These are phyloP conservation scores for Centaurea solstitialis DNA, from an alignment of 129 eudicot species.

Conservation along the genomic window DNA sequence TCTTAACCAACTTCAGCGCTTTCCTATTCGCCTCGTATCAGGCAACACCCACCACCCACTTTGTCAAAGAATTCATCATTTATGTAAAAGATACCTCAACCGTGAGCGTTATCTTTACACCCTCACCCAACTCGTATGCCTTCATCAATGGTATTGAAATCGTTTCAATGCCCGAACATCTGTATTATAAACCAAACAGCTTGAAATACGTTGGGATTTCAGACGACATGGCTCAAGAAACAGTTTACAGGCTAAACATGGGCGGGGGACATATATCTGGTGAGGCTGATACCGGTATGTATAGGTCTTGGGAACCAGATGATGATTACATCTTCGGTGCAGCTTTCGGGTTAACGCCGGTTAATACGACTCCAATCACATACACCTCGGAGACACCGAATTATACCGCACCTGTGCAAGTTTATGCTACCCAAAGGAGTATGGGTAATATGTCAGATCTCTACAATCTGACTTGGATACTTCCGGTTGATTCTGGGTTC, in stretches of 20 bases:
- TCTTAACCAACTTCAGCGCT: no score
- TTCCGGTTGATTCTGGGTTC: slow-evolving; percentile 49
- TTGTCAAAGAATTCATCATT: no score
- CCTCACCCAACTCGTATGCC: no score
- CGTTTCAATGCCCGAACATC: no score
- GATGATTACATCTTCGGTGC: no score
- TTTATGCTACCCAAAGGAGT: slow-evolving; percentile 37
- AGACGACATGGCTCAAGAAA: slow-evolving; percentile 29
- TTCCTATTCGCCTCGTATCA: no score
- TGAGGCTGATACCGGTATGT: slow-evolving; percentile 20
- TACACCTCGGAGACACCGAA: slow-evolving; percentile 24
- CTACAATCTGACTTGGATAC: slow-evolving; percentile 37
- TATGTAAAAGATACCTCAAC: no score
- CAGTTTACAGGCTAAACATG: slow-evolving; percentile 38
- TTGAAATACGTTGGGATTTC: slow-evolving; percentile 1
- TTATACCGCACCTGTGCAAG: slow-evolving; percentile 39
- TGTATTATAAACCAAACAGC: no score
- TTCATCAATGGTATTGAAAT: no score
- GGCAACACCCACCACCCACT: no score
- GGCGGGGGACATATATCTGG: slow-evolving; percentile 12
- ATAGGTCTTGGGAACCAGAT: no score
- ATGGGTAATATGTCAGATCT: neutral
- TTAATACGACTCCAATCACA: neutral
- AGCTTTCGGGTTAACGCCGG: neutral
- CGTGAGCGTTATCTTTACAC: no score